Percentiles rank a stretch among this genome's conserved stretches.
Evolutionary conservation across 345 rosid species (phyloP).

Genomic region (Heritiera littoralis): DNA sequence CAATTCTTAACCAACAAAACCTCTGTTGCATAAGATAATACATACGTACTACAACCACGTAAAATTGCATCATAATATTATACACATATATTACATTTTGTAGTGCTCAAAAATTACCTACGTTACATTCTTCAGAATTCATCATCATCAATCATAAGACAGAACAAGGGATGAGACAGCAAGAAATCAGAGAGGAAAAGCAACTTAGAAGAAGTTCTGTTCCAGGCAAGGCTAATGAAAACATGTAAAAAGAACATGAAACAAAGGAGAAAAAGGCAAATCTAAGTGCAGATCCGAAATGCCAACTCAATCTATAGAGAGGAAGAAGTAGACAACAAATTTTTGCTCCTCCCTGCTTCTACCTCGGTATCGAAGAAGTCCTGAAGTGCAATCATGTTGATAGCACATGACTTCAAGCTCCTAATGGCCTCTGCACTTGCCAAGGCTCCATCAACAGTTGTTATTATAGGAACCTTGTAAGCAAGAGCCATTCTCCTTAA

Average conservation of each 20-base stretch:
- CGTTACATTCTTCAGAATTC: not conserved
- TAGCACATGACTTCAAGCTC: conserved; percentile 62
- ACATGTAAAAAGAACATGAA: not conserved
- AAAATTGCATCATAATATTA: conserved; percentile 6
- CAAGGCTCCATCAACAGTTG: conserved; percentile 93
- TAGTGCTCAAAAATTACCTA: not conserved
- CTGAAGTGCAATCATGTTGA: conserved; percentile 82
- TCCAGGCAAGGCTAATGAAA: not conserved
- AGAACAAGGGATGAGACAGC: not conserved
- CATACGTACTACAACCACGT: not conserved
- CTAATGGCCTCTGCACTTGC: conserved; percentile 85
- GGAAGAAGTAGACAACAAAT: conserved; percentile 47
- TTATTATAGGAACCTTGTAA: conserved; percentile 85
- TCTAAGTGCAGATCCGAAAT: not conserved
- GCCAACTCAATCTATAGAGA: conserved; percentile 27
- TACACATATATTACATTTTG: not conserved
- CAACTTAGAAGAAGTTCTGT: not conserved
- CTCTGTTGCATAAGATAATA: too few relatives aligned
- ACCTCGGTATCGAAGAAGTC: conserved; percentile 61
- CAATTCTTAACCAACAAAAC: not conserved
- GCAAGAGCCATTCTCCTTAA: conserved; percentile 95
- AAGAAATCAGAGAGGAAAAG: not conserved
- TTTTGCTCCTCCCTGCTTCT: conserved; percentile 27
- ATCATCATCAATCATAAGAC: not conserved
- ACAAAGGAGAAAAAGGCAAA: not conserved